These are phyloP conservation scores for Fusarium brachygibbosum DNA, from an alignment of 2,329 filamentous ascomycete genomes.

Conservation along the genomic window DNA sequence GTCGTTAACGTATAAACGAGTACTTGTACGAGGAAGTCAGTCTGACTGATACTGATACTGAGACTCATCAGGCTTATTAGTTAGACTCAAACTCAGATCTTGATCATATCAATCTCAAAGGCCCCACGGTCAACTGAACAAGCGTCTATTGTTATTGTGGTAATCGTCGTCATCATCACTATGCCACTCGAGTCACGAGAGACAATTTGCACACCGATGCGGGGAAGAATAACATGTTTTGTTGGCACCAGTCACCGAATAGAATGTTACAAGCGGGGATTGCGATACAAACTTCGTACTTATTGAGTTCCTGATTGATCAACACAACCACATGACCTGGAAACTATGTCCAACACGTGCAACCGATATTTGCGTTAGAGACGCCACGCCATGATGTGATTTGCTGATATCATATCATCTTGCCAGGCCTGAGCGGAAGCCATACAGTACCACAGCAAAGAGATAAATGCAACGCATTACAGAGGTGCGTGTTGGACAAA, in stretches of 20 bases:
- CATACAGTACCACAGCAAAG: neutral
- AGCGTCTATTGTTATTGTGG: constrained; percentile 3
- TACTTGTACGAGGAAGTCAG: neutral
- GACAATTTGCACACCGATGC: constrained; percentile 28
- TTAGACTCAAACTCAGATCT: constrained; percentile 34
- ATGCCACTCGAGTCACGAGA: constrained; percentile 37
- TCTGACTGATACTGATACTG: constrained; percentile 16
- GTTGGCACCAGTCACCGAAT: constrained; percentile 34
- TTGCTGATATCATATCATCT: constrained; percentile 17
- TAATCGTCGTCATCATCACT: constrained; percentile 15
- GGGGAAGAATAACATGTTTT: constrained; percentile 23
- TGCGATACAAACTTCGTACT: constrained; percentile 14
- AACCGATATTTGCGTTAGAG: constrained; percentile 10
- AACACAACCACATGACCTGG: constrained; percentile 42
- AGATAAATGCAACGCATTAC: neutral
- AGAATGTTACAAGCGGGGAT: constrained; percentile 22
- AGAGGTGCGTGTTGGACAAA: neutral
- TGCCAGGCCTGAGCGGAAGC: constrained; percentile 27
- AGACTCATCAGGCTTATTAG: neutral
- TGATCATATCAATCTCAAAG: constrained; percentile 26
- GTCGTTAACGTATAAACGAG: constrained; percentile 3
- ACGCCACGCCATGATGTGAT: constrained; percentile 18
- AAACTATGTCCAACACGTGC: constrained; percentile 36
- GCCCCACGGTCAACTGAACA: constrained; percentile 3
- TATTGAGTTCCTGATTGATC: constrained; percentile 24